Base-by-base conservation (phyloP, 2,329 filamentous ascomycete genomes). In the Thielaviopsis populi region DNA sequence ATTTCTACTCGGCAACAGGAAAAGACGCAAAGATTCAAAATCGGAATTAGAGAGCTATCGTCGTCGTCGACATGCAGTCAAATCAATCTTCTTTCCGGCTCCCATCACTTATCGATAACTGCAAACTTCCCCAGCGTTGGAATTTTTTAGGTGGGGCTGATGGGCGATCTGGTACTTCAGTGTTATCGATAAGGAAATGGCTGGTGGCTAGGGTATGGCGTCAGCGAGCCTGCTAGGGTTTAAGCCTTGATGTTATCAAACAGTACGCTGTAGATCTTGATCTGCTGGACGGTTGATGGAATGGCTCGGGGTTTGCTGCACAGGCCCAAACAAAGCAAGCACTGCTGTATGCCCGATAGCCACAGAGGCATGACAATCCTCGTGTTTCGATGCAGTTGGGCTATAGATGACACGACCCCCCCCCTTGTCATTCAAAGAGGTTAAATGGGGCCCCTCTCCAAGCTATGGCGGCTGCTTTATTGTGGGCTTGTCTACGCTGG, bases 101-200 rank as follows among this genome's bases (percentile, higher is more conserved):
- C 27, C 27, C 17, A 10, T 8, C 43, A 10, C n/a, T 62, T 62
- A 62, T 62, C 53, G 46, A 59, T 56, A 62, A 56, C 13, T 17
- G n/a, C 27, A 30, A 48, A 46, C 27, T 63, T 56, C 30, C 30
- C 50, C 15, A 13, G 19, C 17, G 22, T 24, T 60, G 22, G 46
- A 63, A 60, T 50, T 63, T 63, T 40, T 63, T 63, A 37, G 19
- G 54, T 63, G 56, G 53, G 53, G 41, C 46, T 7, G 17, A 24
- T 15, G 17, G 33, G 10, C 17, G 1, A 15, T 11, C 15, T 15
- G 37, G 40, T 41, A 33, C 1, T 59, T 42, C 27, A 15, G 1
- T 3, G 22, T 43, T 60, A 60, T 60, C 58, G 58, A 60, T 60
- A 60, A 60, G 22, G 6, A 10, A 15, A 0, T 8, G 1, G 24